Evolutionary conservation across 2,329 filamentous ascomycete genomes (phyloP).

Genomic region (Ceratocystis diversiconidia): DNA sequence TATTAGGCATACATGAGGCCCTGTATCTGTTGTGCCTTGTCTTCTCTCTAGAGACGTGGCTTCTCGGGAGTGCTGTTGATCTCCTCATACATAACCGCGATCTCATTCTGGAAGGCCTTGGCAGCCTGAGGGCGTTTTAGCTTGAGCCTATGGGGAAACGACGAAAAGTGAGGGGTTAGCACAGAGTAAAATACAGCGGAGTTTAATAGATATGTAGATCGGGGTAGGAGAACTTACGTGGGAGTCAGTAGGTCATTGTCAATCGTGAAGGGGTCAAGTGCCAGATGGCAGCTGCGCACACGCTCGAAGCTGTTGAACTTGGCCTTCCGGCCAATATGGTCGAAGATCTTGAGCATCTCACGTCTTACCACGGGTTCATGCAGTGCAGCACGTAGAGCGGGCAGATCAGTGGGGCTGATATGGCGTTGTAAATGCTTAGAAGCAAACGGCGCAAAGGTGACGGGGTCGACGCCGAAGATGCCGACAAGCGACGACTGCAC

Average conservation of each 20-base stretch:
- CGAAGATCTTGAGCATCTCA: constrained; percentile 65
- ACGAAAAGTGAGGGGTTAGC: not conserved
- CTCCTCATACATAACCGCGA: constrained; percentile 44
- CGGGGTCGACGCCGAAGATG: constrained; percentile 78
- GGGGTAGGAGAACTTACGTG: constrained; percentile 47
- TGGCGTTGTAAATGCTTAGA: constrained; percentile 57
- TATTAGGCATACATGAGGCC: not conserved
- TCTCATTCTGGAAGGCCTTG: constrained; percentile 37
- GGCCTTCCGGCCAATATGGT: constrained; percentile 61
- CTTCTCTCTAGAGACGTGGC: constrained; percentile 7
- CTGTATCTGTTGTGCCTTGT: too few species aligned
- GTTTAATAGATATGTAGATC: not conserved
- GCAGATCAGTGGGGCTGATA: constrained; percentile 49
- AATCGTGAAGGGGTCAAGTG: constrained; percentile 79
- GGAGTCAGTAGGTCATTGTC: constrained; percentile 84
- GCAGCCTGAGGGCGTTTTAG: constrained; percentile 44
- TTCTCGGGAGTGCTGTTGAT: constrained; percentile 25
- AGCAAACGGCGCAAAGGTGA: constrained; percentile 67
- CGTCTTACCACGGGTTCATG: constrained; percentile 56
- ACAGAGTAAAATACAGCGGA: not conserved
- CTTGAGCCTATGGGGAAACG: constrained; percentile 34
- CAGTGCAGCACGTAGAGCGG: constrained; percentile 51
- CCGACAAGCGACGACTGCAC: constrained; percentile 69
- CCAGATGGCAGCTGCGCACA: constrained; percentile 58
- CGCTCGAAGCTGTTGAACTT: constrained; percentile 90